Evolutionary conservation across 2,329 filamentous ascomycete species (phyloP), one percentile per base, ranked within the genome.

Genomic region (Fusarium sulawesiense): DNA sequence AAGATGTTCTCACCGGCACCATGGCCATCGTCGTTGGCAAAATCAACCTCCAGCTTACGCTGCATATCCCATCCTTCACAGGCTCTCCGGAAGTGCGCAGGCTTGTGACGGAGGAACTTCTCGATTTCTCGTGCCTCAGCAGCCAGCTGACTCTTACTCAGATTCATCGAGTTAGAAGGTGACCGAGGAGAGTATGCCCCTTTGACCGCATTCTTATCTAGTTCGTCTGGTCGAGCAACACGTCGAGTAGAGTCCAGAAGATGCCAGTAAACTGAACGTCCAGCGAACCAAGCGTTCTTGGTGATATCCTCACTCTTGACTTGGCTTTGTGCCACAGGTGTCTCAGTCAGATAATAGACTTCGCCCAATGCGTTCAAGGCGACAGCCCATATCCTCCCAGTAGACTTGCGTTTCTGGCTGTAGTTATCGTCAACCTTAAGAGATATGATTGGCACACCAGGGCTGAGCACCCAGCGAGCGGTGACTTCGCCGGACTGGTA

Each of bases 31-130:
- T 94, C 93, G 21, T 88, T 89, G 42, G 92, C 92, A 80, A 98
- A 98, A 76, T 99, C 96, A 4, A 97, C 93, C 74, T 96, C 91
- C 4, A 98, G 83, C 66, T 84, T 89, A 64, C 94, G 88, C 56
- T 89, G 89, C 94, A 98, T 98, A 75, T 98, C 93, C 95, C 96
- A 98, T 4, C 92, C 92, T 45, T 92, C 83, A 75, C 92, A 98
- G 2, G 89, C 84, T 74, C 90, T 91, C 23, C 91, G 89, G 78
- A 97, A 97, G 72, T 97, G 88, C 42, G 88, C 87, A 6, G 95
- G 94, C 71, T 88, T 90, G 73, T 91, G 89, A 0, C 83, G 83
- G 20, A 97, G 79, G 71, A 92, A 97, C 44, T 86, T 87, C 73
- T 97, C 92, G 56, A 97, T 93, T 78, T 97, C 93, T 50, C 87